Percentiles rank a stretch among this genome's conserved stretches.
phyloP scores from a whole-genome alignment of 2,329 filamentous ascomycete species.

The Beauveria caledonica region DNA sequence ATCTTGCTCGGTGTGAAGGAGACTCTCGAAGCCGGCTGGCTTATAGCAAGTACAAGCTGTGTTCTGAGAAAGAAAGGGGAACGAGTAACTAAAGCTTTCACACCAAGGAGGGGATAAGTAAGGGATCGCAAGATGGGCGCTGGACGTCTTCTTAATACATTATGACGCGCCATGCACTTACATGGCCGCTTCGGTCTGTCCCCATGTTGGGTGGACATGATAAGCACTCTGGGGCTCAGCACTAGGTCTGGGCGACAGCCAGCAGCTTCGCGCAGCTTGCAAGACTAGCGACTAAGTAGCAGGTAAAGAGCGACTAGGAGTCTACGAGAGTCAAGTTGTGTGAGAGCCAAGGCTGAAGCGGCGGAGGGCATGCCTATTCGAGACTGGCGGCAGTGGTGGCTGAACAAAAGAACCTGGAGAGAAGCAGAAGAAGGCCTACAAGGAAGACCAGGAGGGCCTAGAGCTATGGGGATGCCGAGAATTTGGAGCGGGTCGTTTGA shows the following conservation, averaged over 20 bases:
- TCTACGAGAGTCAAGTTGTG: neutral
- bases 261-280: neutral
- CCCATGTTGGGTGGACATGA: neutral
- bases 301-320: neutral
- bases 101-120: neutral
- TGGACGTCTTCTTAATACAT: constrained; percentile 1
- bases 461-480: constrained; percentile 5
- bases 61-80: neutral
- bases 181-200: neutral
- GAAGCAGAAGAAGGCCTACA: neutral
- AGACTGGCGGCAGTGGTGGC: constrained; percentile 13
- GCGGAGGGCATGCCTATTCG: constrained; percentile 17
- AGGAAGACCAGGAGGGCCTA: neutral
- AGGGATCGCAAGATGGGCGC: neutral
- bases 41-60: neutral
- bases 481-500: neutral
- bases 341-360: constrained; percentile 15
- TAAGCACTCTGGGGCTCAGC: constrained; percentile 2
- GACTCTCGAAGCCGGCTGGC: neutral
- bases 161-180: neutral
- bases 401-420: constrained; percentile 16
- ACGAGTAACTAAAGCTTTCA: neutral
- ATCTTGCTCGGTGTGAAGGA: neutral
- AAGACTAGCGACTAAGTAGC: neutral
- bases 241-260: neutral